phyloP scores from a whole-genome alignment of 2,329 filamentous ascomycete species.

The Aspergillus sp. region DNA sequence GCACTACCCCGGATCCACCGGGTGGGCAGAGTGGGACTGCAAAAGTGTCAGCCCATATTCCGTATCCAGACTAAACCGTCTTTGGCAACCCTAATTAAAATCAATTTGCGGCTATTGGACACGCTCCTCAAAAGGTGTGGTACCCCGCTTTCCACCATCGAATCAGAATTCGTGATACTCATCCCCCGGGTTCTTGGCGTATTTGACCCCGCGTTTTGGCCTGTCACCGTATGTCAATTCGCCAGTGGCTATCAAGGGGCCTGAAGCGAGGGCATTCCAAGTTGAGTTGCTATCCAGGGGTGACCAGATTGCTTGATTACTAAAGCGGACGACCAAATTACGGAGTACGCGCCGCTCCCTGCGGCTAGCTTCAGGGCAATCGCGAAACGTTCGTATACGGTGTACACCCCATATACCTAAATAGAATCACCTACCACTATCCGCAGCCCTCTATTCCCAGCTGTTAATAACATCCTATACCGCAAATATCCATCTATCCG shows the following conservation, averaged over 20 bases:
- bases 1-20: slow-evolving; percentile 13
- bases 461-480: too few species aligned
- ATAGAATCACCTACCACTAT: too few species aligned
- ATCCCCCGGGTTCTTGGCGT: neutral
- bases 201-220: neutral
- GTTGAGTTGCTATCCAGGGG: too few species aligned
- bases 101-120: neutral
- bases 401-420: too few species aligned
- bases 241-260: neutral
- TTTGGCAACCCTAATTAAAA: neutral
- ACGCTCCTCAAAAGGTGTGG: neutral
- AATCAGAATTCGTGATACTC: neutral
- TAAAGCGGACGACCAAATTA: too few species aligned
- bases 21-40: neutral
- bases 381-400: too few species aligned
- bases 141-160: neutral
- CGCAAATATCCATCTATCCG: too few species aligned
- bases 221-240: neutral
- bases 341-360: too few species aligned
- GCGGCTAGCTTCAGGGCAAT: too few species aligned
- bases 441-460: too few species aligned
- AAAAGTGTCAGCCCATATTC: neutral
- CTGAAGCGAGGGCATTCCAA: too few species aligned
- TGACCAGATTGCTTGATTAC: too few species aligned
- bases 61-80: neutral